Base-by-base conservation (phyloP, 371 early-diverging fungal genomes). In the Coemansia sp. region DNA sequence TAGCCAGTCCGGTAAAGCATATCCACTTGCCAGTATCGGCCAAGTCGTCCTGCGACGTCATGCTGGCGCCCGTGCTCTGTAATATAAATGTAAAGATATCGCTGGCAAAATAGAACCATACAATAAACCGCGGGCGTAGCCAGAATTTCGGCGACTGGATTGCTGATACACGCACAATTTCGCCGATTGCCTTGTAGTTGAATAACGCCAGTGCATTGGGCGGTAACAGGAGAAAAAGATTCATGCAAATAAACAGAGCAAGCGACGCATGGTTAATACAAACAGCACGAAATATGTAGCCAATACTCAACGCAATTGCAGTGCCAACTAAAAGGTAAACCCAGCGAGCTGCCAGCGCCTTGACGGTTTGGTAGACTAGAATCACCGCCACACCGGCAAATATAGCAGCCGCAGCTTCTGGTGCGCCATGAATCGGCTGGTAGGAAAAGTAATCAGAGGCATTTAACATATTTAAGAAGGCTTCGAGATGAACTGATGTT, bases 101-200 rank as follows among this genome's bases (percentile, higher is more conserved):
- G 65, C 82, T 82, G 14, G 61, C n/a, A 58, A 82, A 82, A 23
- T 72, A 82, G 47, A 82, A 82, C 82, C 79, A 82, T 1, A 66
- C 80, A 28, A 82, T 69, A 30, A 82, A 82, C 5, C 57, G 64
- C 2, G 80, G 69, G 0, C 55, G 51, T 6, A 82, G 53, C 51
- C 61, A 82, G 44, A 79, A 82, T 3, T 25, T 53, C 8, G 55
- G 21, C 1, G 12, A 8, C 16, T 58, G 26, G 20, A 47, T 33
- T 3, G 33, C 30, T 20, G 30, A 48, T 11, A 61, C 21, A 7
- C 77, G 57, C 14, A 74, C 69, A 3, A 82, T 66, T 37, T 82
- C 82, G 26, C 77, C 80, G 0, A 80, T 51, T 1, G 79, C 64
- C 59, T 82, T 82, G 55, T 82, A 82, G 62, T 82, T 82, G 52